These are phyloP conservation scores for Yamadazyma epiphylla DNA, from an alignment of 1,139 yeast species.

Conservation along the genomic window DNA sequence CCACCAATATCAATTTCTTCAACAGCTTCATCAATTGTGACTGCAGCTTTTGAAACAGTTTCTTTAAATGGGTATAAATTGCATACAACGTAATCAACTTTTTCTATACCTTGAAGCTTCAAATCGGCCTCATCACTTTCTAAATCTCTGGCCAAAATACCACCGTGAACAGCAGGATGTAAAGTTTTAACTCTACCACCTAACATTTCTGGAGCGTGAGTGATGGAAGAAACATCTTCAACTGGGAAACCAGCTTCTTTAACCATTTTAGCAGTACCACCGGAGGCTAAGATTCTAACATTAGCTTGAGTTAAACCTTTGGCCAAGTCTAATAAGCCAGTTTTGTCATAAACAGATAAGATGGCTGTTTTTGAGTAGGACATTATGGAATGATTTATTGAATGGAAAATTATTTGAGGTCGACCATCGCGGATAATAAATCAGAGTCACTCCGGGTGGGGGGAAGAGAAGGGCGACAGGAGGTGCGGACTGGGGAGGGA, in stretches of 20 bases:
- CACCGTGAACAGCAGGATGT: conserved; percentile 99
- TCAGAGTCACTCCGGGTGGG: conserved; percentile 1
- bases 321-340: conserved; percentile 92
- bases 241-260: conserved; percentile 98
- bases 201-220: conserved; percentile 98
- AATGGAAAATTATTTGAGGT: conserved; percentile 2
- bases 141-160: conserved; percentile 90
- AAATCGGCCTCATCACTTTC: conserved; percentile 88
- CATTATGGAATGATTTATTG: conserved; percentile 23
- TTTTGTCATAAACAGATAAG: conserved; percentile 93
- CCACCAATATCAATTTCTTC: conserved; percentile 99
- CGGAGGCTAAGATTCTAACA: conserved; percentile 91
- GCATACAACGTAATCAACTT: conserved; percentile 95
- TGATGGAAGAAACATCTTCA: conserved; percentile 89
- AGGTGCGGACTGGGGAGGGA: neutral
- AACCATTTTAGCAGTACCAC: conserved; percentile 92
- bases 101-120: conserved; percentile 82
- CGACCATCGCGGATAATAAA: neutral
- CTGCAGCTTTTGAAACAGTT: conserved; percentile 92
- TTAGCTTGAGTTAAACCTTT: conserved; percentile 87
- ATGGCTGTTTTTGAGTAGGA: conserved; percentile 77
- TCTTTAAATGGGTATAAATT: conserved; percentile 97
- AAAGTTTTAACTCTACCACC: conserved; percentile 98
- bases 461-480: too few relatives aligned
- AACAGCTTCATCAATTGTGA: conserved; percentile 94